Evolutionary conservation across 2,329 filamentous ascomycete species (phyloP).

Genomic region (Colletotrichum filicis): DNA sequence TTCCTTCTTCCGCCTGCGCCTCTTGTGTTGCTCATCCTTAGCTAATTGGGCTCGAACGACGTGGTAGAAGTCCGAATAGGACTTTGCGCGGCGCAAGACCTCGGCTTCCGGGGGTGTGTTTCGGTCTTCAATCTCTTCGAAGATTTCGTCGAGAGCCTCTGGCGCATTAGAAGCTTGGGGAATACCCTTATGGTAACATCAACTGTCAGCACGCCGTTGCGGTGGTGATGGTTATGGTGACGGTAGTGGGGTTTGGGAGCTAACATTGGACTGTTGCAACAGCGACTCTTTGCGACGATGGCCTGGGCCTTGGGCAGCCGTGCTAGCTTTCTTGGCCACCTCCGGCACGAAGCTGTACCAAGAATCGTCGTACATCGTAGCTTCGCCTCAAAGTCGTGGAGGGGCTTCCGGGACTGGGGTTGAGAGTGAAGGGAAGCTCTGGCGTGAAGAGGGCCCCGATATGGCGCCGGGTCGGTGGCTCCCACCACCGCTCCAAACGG

Average conservation of each 20-base stretch:
- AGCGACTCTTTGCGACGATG: conserved; percentile 78
- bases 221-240: neutral
- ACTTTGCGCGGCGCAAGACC: conserved; percentile 74
- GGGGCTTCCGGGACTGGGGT: neutral
- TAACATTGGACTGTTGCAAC: conserved; percentile 73
- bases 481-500: neutral
- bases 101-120: conserved; percentile 75
- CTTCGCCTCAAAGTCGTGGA: neutral
- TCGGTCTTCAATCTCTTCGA: conserved; percentile 65
- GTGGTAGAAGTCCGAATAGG: conserved; percentile 82
- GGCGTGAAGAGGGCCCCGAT: conserved; percentile 5
- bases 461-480: conserved; percentile 15
- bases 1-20: conserved; percentile 50
- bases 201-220: conserved; percentile 38
- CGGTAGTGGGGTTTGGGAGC: conserved; percentile 40
- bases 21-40: conserved; percentile 58
- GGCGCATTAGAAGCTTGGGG: conserved; percentile 61
- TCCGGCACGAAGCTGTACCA: conserved; percentile 85
- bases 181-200: conserved; percentile 59
- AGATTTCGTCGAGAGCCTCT: conserved; percentile 67
- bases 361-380: conserved; percentile 81
- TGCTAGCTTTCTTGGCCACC: conserved; percentile 60
- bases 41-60: conserved; percentile 67
- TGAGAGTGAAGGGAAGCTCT: conserved; percentile 1
- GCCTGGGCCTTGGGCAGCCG: conserved; percentile 55